phyloP scores from a whole-genome alignment of 1,284 basidiomycete genomes.

The Pascua guehoae region DNA sequence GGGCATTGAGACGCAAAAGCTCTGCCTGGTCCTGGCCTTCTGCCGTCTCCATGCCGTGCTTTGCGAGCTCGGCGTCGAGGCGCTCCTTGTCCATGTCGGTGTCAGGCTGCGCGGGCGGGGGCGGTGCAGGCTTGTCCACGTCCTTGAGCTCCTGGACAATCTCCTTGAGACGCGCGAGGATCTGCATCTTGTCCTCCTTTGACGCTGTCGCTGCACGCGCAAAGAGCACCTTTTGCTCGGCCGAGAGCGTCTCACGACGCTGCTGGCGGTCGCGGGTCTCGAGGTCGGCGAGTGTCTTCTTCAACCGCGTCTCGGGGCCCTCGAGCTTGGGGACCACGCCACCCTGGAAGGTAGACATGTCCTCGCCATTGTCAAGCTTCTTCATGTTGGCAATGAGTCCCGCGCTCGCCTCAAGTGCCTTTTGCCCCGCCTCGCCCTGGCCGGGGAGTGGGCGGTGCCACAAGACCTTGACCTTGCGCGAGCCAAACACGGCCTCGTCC shows the following conservation, averaged over 20 bases:
- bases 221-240: constrained; percentile 86
- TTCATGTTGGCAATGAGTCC: constrained; percentile 63
- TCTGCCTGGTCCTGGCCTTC: constrained; percentile 52
- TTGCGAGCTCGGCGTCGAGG: constrained; percentile 59
- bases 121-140: constrained; percentile 36
- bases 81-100: constrained; percentile 40
- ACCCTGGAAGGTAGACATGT: constrained; percentile 20
- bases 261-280: constrained; percentile 62
- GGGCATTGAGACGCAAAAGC: constrained; percentile 36
- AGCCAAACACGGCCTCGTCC: constrained; percentile 88
- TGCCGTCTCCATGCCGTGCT: constrained; percentile 57
- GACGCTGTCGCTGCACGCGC: constrained; percentile 58
- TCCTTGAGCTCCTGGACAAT: constrained; percentile 74
- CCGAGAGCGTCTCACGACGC: constrained; percentile 74
- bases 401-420: constrained; percentile 72
- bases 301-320: constrained; percentile 34
- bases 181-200: constrained; percentile 68
- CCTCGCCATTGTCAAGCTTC: constrained; percentile 33
- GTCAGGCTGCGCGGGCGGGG: constrained; percentile 44
- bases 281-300: constrained; percentile 41
- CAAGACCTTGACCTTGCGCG: constrained; percentile 89
- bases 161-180: constrained; percentile 73
- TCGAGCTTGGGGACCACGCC: constrained; percentile 26
- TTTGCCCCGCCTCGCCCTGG: constrained; percentile 68
- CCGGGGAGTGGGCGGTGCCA: constrained; percentile 90